A percentile compares a stretch with the other conserved stretches of the same genome.
phyloP scores from a whole-genome alignment of 2,329 filamentous ascomycete genomes.

The Sporothrix euskadiensis region DNA sequence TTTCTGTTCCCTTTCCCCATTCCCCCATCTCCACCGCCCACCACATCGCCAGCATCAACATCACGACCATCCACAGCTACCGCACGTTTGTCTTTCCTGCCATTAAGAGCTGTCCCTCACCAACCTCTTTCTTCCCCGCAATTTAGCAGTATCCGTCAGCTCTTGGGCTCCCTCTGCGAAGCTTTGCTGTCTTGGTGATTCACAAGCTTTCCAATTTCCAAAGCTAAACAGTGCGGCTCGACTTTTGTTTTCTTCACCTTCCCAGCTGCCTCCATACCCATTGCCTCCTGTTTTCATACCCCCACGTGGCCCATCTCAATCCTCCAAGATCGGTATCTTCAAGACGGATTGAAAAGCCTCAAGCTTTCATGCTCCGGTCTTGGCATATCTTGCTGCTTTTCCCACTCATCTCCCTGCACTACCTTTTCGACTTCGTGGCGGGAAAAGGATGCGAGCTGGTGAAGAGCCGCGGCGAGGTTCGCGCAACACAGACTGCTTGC shows the following conservation, averaged over 20 bases:
- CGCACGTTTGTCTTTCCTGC: neutral
- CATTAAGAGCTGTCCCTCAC: neutral
- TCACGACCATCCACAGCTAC: neutral
- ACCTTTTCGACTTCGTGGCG: neutral
- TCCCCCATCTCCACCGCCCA: neutral
- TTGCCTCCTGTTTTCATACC: neutral
- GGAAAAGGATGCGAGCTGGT: neutral
- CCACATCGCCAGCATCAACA: neutral
- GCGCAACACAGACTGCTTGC: neutral
- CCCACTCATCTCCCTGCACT: neutral
- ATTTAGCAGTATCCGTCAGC: neutral
- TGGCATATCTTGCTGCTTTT: neutral
- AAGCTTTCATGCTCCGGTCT: neutral
- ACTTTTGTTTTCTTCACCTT: neutral
- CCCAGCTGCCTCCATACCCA: neutral
- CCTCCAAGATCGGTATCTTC: neutral
- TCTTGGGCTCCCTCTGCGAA: neutral
- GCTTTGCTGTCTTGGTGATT: neutral
- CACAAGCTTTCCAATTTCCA: neutral
- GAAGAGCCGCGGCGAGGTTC: neutral
- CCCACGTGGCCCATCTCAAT: neutral
- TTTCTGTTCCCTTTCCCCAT: neutral
- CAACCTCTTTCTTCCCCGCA: neutral
- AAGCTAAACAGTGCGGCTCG: neutral
- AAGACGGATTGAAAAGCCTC: neutral